Evolutionary conservation across 2,329 filamentous ascomycete genomes (phyloP).

Genomic region (Paecilomyces fulvus): DNA sequence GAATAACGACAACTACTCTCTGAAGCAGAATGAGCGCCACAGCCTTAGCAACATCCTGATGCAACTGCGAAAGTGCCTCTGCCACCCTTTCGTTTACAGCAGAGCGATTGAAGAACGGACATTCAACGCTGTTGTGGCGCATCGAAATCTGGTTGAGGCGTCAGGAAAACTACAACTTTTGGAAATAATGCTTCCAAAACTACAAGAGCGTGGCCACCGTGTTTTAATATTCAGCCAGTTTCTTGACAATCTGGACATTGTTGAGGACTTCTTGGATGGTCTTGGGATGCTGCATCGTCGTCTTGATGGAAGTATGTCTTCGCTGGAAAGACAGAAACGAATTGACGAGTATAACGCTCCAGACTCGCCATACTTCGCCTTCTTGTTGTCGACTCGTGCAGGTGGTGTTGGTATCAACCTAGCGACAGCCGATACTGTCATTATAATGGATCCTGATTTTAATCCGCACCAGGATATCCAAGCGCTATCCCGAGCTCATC

Average conservation of each 20-base stretch:
- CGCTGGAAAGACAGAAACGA: slow-evolving; percentile 81
- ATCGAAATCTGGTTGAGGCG: slow-evolving; percentile 81
- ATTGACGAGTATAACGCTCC: slow-evolving; percentile 92
- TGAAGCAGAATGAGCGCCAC: slow-evolving; percentile 64
- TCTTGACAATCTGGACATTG: slow-evolving; percentile 71
- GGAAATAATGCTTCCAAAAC: slow-evolving; percentile 76
- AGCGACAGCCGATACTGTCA: slow-evolving; percentile 93
- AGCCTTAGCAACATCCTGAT: slow-evolving; percentile 90
- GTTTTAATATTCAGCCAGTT: slow-evolving; percentile 97
- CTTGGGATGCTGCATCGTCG: slow-evolving; percentile 66
- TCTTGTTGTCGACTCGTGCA: slow-evolving; percentile 85
- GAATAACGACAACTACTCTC: slow-evolving; percentile 47
- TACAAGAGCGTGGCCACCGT: slow-evolving; percentile 75
- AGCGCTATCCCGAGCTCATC: slow-evolving; percentile 84
- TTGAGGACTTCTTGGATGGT: slow-evolving; percentile 83
- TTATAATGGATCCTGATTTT: slow-evolving; percentile 94
- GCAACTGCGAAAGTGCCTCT: slow-evolving; percentile 88
- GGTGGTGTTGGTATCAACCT: slow-evolving; percentile 97
- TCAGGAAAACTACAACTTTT: slow-evolving; percentile 82
- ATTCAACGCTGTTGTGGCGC: slow-evolving; percentile 51
- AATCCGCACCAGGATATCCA: slow-evolving; percentile 98
- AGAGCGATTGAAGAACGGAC: slow-evolving; percentile 77
- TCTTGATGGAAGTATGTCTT: slow-evolving; percentile 74
- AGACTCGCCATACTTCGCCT: slow-evolving; percentile 74
- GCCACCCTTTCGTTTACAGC: slow-evolving; percentile 94